Evolutionary conservation across 495 filamentous ascomycete species (phyloP), one percentile per base, ranked within the genome.

Genomic region (Parachaetomium inaequale): DNA sequence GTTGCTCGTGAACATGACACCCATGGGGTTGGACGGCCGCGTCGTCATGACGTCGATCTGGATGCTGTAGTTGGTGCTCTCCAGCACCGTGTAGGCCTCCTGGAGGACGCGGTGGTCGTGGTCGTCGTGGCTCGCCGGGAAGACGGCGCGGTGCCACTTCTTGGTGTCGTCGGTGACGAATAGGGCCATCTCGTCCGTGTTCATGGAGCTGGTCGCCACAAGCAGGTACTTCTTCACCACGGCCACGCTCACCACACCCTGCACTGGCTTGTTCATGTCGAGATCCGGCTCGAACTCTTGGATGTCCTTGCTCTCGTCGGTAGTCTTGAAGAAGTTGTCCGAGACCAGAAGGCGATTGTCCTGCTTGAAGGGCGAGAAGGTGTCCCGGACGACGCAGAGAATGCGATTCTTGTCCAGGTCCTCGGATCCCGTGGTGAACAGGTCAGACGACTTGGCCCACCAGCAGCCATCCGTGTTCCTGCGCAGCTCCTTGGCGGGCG

Each of bases 51-150:
- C 93, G 78, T 98, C 92, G 43, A 98, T 86, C 72, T 97, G 92
- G 62, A 98, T 91, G 76, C 93, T 96, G 79, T 98, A 96, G 65
- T 96, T 90, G 19, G 94, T 97, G 63, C 91, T 93, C 75, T 97
- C 93, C 31, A 98, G 80, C 25, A 98, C 80, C 1, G 94, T 98
- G 70, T 97, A 98, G 15, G 90, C 91, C 68, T 94, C 84, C 71
- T 97, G 83, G 66, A 89, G 83, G 26, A 98, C 72, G 46, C 85
- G 87, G 70, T 93, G 90, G 32, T 87, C 88, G 58, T 74, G 73
- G 45, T 61, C 67, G 15, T 67, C 69, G 55, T 70, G 69, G 28
- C 63, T 31, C 5, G 62, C 59, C 2, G 84, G 85, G 73, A 98
- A 98, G 63, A 93, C 82, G 52, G 93, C 94, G n/a, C 90, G 86